Evolutionary conservation across 768 basidiomycete species (phyloP), one percentile per base, ranked within the genome.

Genomic region (Porphyrellus cyaneotinctus): DNA sequence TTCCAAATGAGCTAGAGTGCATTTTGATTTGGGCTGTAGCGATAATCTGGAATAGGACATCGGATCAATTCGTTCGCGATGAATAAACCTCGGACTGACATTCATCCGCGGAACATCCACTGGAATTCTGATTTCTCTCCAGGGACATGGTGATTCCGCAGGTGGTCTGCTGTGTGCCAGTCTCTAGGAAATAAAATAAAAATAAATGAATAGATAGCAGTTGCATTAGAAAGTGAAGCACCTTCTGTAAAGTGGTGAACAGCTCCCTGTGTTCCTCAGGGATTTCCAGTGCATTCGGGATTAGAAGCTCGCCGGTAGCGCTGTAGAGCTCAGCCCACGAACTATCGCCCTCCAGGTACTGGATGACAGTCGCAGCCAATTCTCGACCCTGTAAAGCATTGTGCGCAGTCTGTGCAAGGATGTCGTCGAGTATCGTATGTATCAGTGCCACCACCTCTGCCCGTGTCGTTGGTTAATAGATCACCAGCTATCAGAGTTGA

Each of bases 91-190:
- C 42, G 8, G 35, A 71, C 87, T 70, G 52, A 91, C 93, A 63
- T 85, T 83, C 78, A 91, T 85, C 52, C 74, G 74, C 60, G 93
- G 93, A 28, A 95, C 78, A 62, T 95, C 93, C 6, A 95, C 87
- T 23, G 91, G 91, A 43, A 95, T 90, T 52, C 75, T 78, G 39
- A 95, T 79, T 58, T 86, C 82, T 39, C 84, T 78, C 91, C 91
- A 95, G 17, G 73, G 62, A 18, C 62, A 66, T 42, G 61, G 54
- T 6, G 49, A 60, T 59, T 15, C 77, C 57, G 69, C 63, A 13
- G 75, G 62, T 13, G 67, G 73, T 58, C 71, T 74, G 51, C 78
- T 76, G 49, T 64, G 66, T 22, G 71, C 72, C 32, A 85, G 49
- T 6, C 41, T 57, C 68, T 70, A n/a, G 31, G 37, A 44, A 58